These are phyloP conservation scores for Coemansia sp. DNA, from an alignment of 192 early-diverging fungal species.

Conservation along the genomic window DNA sequence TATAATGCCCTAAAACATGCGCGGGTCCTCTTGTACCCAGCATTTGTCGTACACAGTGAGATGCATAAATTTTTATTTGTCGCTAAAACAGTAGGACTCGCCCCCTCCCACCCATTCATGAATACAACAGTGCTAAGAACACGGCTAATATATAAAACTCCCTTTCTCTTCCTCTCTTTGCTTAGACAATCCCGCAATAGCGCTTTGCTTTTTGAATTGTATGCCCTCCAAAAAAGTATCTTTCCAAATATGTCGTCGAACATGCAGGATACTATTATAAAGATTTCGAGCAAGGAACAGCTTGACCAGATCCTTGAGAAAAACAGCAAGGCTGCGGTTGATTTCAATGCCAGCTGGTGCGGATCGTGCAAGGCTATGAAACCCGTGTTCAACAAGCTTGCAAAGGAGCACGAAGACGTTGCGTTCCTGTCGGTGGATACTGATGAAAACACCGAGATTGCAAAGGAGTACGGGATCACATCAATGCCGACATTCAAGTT, in stretches of 20 bases:
- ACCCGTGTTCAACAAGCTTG: conserved; percentile 65
- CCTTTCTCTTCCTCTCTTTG: no score
- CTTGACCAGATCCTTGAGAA: conserved; percentile 24
- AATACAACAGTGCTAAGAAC: no score
- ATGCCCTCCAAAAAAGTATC: no score
- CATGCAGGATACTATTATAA: not conserved
- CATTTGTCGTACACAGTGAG: no score
- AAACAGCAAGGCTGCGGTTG: conserved; percentile 61
- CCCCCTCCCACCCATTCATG: no score
- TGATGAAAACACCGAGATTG: conserved; percentile 60
- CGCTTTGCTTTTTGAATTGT: no score
- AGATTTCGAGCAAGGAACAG: conserved; percentile 10
- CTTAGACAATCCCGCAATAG: no score
- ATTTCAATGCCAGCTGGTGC: conserved; percentile 85
- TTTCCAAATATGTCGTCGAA: conserved; percentile 3
- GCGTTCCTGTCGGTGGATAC: conserved; percentile 83
- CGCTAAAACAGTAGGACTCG: no score
- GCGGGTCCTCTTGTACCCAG: no score
- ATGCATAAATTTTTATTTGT: no score
- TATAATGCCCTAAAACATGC: no score
- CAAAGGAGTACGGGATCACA: conserved; percentile 51
- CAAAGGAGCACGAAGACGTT: conserved; percentile 57
- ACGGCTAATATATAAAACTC: no score
- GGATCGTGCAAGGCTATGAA: conserved; percentile 80
- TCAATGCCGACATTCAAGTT: conserved; percentile 83